Percentiles rank a stretch among this genome's conserved stretches.
These are phyloP conservation scores for Moniliella sp. DNA, from an alignment of 1,284 basidiomycete species.

Conservation along the genomic window DNA sequence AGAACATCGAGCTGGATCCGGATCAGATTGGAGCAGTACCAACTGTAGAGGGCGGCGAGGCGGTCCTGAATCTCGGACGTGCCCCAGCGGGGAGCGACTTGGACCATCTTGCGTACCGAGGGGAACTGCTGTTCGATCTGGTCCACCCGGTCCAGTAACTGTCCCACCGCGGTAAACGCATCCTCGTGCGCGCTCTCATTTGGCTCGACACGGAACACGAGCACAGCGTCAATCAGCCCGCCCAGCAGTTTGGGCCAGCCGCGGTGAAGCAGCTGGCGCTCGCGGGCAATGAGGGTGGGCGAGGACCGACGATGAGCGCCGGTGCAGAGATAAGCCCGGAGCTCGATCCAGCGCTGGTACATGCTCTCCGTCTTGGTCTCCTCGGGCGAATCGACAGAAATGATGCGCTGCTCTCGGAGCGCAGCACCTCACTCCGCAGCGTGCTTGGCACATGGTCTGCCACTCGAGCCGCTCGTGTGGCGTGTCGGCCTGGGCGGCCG, in stretches of 20 bases:
- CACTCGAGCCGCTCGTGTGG: slow-evolving; percentile 24
- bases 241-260: slow-evolving; percentile 59
- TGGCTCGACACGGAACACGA: slow-evolving; percentile 45
- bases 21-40: slow-evolving; percentile 27
- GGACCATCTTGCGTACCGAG: slow-evolving; percentile 13
- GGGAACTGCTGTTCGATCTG: slow-evolving; percentile 25
- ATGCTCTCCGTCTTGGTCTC: slow-evolving; percentile 20
- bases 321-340: slow-evolving; percentile 64
- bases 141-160: slow-evolving; percentile 20
- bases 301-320: slow-evolving; percentile 6
- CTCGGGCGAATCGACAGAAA: slow-evolving; percentile 33
- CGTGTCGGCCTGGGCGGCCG: slow-evolving; percentile 1
- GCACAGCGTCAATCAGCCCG: slow-evolving; percentile 59
- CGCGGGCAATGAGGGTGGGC: too few relatives aligned
- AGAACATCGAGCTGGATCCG: slow-evolving; percentile 20
- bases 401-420: slow-evolving; percentile 30
- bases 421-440: slow-evolving; percentile 27
- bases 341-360: slow-evolving; percentile 57
- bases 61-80: slow-evolving; percentile 14
- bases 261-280: slow-evolving; percentile 59
- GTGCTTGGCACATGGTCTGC: slow-evolving; percentile 33
- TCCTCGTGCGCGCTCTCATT: too few relatives aligned
- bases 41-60: slow-evolving; percentile 23
- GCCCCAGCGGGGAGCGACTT: slow-evolving; percentile 21
- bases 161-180: slow-evolving; percentile 11